Percentiles rank a stretch among this genome's conserved stretches.
These are phyloP conservation scores for Talaromyces sp. DNA, from an alignment of 2,329 filamentous ascomycete genomes.

Conservation along the genomic window DNA sequence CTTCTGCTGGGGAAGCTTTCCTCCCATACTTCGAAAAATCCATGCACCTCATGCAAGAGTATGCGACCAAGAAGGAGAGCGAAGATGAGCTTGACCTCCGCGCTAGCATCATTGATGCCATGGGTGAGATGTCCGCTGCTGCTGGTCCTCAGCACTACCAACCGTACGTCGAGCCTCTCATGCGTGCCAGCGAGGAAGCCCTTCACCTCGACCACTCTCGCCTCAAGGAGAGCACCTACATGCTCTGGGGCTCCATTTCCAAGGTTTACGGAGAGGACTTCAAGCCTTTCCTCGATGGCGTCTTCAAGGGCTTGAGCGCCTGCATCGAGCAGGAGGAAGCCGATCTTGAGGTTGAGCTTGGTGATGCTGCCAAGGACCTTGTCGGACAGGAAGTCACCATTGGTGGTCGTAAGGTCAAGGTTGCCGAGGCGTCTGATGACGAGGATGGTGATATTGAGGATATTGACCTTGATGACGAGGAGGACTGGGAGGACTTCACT, in stretches of 20 bases:
- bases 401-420: slow-evolving; percentile 80
- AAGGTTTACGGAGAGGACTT: slow-evolving; percentile 80
- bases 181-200: slow-evolving; percentile 89
- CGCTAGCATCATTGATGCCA: slow-evolving; percentile 83
- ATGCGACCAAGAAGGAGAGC: slow-evolving; percentile 79
- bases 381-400: slow-evolving; percentile 73
- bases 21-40: slow-evolving; percentile 86
- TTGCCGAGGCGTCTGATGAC: slow-evolving; percentile 63
- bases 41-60: slow-evolving; percentile 83
- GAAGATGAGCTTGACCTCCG: slow-evolving; percentile 88
- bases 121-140: slow-evolving; percentile 87
- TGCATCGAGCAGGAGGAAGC: slow-evolving; percentile 87
- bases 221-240: slow-evolving; percentile 93
- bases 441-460: slow-evolving; percentile 61
- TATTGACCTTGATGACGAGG: slow-evolving; percentile 72
- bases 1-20: slow-evolving; percentile 77
- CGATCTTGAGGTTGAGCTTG: slow-evolving; percentile 72
- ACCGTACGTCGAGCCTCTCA: slow-evolving; percentile 83
- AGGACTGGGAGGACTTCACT: slow-evolving; percentile 78
- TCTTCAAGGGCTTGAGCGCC: slow-evolving; percentile 62
- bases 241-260: slow-evolving; percentile 90
- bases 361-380: slow-evolving; percentile 69
- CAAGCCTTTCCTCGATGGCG: slow-evolving; percentile 45
- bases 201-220: slow-evolving; percentile 83
- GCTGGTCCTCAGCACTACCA: slow-evolving; percentile 85